These are phyloP conservation scores for Collariella sp. DNA, from an alignment of 495 filamentous ascomycete species.

Conservation along the genomic window DNA sequence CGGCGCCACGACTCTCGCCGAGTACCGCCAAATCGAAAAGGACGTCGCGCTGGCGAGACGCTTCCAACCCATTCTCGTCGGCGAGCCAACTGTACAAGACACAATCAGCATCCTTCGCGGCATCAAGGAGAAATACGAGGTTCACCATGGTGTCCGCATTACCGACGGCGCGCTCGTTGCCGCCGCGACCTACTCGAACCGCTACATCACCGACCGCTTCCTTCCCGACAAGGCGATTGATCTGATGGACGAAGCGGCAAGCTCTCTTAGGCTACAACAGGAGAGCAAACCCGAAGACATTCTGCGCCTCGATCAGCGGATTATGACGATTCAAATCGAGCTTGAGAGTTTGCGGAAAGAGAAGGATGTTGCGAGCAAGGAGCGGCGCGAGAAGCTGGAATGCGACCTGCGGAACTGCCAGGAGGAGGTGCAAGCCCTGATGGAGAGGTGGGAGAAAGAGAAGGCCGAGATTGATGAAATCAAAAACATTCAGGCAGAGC, in stretches of 20 bases:
- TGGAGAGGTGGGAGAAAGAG: slow-evolving; percentile 82
- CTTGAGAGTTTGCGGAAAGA: slow-evolving; percentile 93
- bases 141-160: slow-evolving; percentile 91
- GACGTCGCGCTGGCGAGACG: slow-evolving; percentile 86
- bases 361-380: slow-evolving; percentile 76
- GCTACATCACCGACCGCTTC: slow-evolving; percentile 94
- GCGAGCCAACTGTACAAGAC: slow-evolving; percentile 81
- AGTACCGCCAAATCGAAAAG: slow-evolving; percentile 91
- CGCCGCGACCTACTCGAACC: slow-evolving; percentile 84
- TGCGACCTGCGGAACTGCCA: slow-evolving; percentile 62
- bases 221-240: slow-evolving; percentile 96
- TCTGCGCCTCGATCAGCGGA: slow-evolving; percentile 78
- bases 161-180: slow-evolving; percentile 88
- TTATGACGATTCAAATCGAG: slow-evolving; percentile 96
- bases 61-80: slow-evolving; percentile 88
- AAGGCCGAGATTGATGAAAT: slow-evolving; percentile 72
- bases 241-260: slow-evolving; percentile 91
- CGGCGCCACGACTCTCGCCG: slow-evolving; percentile 85
- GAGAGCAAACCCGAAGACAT: slow-evolving; percentile 96
- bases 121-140: slow-evolving; percentile 94
- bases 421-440: slow-evolving; percentile 58
- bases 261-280: slow-evolving; percentile 81
- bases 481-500: slow-evolving; percentile 73
- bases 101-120: slow-evolving; percentile 93
- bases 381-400: slow-evolving; percentile 81